Conservation (phyloP, 1,284 basidiomycete genomes). For the Entoloma clypeatum region DNA sequence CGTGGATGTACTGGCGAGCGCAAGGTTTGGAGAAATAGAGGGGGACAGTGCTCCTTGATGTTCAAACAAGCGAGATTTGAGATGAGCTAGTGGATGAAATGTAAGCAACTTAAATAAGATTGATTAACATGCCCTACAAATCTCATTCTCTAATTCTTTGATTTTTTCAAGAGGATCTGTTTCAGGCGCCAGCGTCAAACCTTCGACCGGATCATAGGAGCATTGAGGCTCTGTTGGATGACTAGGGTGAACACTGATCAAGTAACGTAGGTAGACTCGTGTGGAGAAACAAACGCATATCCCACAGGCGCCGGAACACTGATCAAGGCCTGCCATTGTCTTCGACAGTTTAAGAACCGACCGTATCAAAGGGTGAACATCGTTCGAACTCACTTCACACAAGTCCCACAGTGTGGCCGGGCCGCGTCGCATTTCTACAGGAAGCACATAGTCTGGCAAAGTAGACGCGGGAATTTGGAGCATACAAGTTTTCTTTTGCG, state of each 20-base stretch:
- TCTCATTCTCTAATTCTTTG: constrained; percentile 70
- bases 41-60: constrained; percentile 37
- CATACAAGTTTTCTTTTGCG: constrained; percentile 76
- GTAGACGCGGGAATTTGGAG: constrained; percentile 10
- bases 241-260: constrained; percentile 34
- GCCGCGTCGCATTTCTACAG: constrained; percentile 78
- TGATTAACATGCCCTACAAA: constrained; percentile 43
- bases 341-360: constrained; percentile 16
- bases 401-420: constrained; percentile 77
- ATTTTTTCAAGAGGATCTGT: constrained; percentile 74
- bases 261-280: constrained; percentile 1
- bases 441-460: constrained; percentile 8
- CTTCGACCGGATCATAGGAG: constrained; percentile 79
- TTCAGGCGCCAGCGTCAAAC: constrained; percentile 67
- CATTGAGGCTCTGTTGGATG: constrained; percentile 79
- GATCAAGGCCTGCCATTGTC: constrained; percentile 75
- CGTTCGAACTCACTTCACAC: constrained; percentile 59
- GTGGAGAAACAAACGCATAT: constrained; percentile 56
- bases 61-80: constrained; percentile 62
- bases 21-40: constrained; percentile 42
- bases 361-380: constrained; percentile 2
- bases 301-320: constrained; percentile 76
- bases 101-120: constrained; percentile 8
- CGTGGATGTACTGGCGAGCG: constrained; percentile 14
- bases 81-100: constrained; percentile 41